phyloP scores from a whole-genome alignment of 345 rosid genomes.

The Sonneratia caseolaris region DNA sequence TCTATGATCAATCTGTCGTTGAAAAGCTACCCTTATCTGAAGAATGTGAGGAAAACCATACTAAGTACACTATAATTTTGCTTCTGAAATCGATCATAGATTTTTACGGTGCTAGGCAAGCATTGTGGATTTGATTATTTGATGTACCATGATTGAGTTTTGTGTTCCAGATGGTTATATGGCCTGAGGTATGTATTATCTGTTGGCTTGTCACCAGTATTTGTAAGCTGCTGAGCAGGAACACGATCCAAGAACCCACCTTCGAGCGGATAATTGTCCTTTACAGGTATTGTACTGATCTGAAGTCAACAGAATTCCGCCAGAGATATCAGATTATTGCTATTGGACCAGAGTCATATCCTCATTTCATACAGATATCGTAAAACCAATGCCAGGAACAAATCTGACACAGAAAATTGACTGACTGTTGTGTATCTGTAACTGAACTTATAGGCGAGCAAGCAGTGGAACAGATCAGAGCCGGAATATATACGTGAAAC shows the following conservation, averaged over 20 bases:
- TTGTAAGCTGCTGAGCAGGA: slow-evolving; percentile 39
- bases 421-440: neutral
- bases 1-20: neutral
- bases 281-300: slow-evolving; percentile 42
- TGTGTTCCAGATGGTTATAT: neutral
- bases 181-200: neutral
- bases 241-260: slow-evolving; percentile 73
- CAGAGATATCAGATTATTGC: neutral
- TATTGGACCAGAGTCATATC: neutral
- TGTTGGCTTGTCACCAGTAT: slow-evolving; percentile 25
- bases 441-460: slow-evolving; percentile 31
- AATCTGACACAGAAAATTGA: neutral
- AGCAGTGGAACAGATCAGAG: slow-evolving; percentile 28
- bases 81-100: neutral
- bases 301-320: neutral
- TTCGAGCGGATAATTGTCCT: slow-evolving; percentile 70
- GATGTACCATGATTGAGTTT: neutral
- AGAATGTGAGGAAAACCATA: neutral
- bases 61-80: neutral
- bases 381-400: neutral
- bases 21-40: neutral
- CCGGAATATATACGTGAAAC: slow-evolving; percentile 53
- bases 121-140: neutral
- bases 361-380: too few relatives aligned
- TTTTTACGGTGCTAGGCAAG: neutral